Evolutionary conservation across 345 rosid species (phyloP).

Genomic region (Euphorbia pulcherrima): DNA sequence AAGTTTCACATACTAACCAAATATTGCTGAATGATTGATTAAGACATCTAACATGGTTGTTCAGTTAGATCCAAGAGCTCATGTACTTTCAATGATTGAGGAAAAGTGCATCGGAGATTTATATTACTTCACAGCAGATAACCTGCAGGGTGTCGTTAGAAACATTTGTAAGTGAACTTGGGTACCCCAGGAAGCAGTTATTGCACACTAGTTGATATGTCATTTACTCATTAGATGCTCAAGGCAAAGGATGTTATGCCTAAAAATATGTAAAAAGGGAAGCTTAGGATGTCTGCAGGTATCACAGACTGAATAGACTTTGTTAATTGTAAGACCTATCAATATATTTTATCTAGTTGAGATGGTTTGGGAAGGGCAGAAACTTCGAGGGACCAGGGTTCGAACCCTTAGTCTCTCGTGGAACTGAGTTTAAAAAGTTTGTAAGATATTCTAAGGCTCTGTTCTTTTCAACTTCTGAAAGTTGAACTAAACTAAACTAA

Average conservation of each 20-base stretch:
- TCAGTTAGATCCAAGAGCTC: conserved; percentile 1
- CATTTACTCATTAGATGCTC: neutral
- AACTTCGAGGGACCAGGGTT: too few relatives aligned
- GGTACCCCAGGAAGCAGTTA: neutral
- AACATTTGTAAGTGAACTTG: conserved; percentile 8
- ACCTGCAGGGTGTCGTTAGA: conserved; percentile 12
- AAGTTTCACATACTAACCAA: neutral
- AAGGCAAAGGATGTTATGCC: neutral
- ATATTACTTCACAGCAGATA: neutral
- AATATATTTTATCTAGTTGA: too few relatives aligned
- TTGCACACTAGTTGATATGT: neutral
- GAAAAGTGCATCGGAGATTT: conserved; percentile 6
- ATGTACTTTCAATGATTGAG: conserved; percentile 5
- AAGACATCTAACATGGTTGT: neutral
- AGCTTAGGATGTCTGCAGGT: neutral
- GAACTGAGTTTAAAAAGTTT: too few relatives aligned
- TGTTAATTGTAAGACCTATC: neutral
- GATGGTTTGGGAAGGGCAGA: too few relatives aligned
- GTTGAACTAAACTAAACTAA: too few relatives aligned
- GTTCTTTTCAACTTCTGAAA: too few relatives aligned
- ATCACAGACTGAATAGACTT: neutral
- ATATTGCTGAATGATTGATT: conserved; percentile 2
- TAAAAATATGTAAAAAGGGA: neutral
- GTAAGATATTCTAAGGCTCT: too few relatives aligned
- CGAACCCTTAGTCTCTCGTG: too few relatives aligned